phyloP scores from a whole-genome alignment of 768 basidiomycete species.

The Psilocybe cyanescens region DNA sequence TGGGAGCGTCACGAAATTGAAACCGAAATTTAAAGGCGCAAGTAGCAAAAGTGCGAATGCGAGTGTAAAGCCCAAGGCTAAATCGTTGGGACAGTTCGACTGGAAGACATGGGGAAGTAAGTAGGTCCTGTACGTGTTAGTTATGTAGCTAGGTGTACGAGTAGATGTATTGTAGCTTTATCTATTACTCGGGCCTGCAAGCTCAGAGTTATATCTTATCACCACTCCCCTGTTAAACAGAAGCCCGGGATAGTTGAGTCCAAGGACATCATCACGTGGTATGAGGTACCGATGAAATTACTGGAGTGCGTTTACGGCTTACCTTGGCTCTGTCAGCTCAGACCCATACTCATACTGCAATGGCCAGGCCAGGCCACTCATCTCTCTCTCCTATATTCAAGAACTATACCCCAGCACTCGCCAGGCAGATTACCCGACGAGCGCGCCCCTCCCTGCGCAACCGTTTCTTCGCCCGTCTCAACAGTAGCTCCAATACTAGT shows the following conservation, averaged over 20 bases:
- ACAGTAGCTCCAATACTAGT: not conserved
- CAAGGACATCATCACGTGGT: slow-evolving; percentile 2
- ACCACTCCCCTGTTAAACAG: not conserved
- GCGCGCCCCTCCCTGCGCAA: slow-evolving; percentile 1
- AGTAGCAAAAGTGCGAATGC: not conserved
- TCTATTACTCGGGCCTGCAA: no score
- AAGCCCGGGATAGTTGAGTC: no score
- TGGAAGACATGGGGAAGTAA: slow-evolving; percentile 27
- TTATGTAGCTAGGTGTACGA: not conserved
- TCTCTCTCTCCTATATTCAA: slow-evolving; percentile 7
- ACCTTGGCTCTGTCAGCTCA: not conserved
- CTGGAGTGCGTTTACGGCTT: not conserved
- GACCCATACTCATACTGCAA: not conserved
- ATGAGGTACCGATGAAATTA: not conserved
- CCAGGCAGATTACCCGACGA: slow-evolving; percentile 17
- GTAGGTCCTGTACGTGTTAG: no score
- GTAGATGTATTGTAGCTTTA: not conserved
- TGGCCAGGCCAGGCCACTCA: not conserved
- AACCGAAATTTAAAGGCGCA: not conserved
- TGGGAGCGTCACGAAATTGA: not conserved
- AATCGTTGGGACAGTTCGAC: slow-evolving; percentile 19
- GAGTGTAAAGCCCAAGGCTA: slow-evolving; percentile 7
- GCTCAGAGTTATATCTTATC: no score
- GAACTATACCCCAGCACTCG: slow-evolving; percentile 17
- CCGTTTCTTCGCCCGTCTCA: slow-evolving; percentile 5